Percentiles rank a stretch among this genome's conserved stretches.
Evolutionary conservation across 805 yeast genomes (phyloP).

Genomic region (Yamadazyma ubonensis): DNA sequence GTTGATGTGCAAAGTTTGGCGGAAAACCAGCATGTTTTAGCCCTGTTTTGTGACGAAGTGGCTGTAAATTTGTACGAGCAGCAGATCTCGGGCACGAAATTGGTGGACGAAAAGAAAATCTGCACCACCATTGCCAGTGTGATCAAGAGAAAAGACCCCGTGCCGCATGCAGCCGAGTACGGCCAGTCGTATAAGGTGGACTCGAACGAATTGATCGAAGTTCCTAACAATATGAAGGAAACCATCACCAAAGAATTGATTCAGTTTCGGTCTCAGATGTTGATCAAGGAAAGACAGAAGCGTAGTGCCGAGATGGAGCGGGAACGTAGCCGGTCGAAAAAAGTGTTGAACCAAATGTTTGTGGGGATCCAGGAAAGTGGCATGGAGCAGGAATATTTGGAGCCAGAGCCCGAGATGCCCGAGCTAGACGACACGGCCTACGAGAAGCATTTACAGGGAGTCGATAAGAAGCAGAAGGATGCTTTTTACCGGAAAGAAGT

Average conservation of each 20-base stretch:
- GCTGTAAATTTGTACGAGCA: conserved; percentile 2
- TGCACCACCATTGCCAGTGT: conserved; percentile 1
- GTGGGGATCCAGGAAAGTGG: conserved; percentile 9
- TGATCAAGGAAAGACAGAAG: conserved; percentile 51
- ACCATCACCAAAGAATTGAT: conserved; percentile 53
- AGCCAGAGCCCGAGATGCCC: conserved; percentile 13
- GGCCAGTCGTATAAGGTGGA: conserved; percentile 51
- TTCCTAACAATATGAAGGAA: conserved; percentile 54
- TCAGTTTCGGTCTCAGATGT: conserved; percentile 54
- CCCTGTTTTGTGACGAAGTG: conserved; percentile 2
- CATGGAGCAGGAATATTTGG: background rate
- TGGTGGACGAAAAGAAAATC: conserved; percentile 4
- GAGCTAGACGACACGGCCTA: conserved; percentile 34
- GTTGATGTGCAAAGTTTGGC: conserved; percentile 1
- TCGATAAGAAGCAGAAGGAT: conserved; percentile 26
- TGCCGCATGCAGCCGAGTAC: conserved; percentile 21
- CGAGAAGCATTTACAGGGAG: conserved; percentile 16
- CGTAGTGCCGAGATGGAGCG: conserved; percentile 46
- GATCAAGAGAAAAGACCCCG: background rate
- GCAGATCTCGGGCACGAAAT: conserved; percentile 3
- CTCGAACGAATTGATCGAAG: conserved; percentile 53
- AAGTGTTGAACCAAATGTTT: conserved; percentile 32
- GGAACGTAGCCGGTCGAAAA: conserved; percentile 51
- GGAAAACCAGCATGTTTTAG: conserved; percentile 4
- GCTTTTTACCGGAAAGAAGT: conserved; percentile 18